These are phyloP conservation scores for Excoecaria agallocha DNA, from an alignment of 345 rosid genomes.

Conservation along the genomic window DNA sequence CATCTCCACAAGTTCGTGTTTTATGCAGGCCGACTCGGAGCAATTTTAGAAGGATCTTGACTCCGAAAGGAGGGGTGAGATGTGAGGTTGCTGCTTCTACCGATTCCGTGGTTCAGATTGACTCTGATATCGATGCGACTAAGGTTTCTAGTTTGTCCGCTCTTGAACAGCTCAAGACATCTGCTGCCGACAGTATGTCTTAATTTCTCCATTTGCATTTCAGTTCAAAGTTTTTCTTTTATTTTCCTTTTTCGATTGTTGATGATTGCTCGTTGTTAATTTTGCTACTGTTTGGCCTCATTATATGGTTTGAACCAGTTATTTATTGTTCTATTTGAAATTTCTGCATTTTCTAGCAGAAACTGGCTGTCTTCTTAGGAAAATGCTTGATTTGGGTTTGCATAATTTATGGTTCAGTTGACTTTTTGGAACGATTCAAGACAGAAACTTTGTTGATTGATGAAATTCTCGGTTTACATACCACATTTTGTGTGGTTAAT, in stretches of 20 bases:
- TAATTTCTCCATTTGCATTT: background rate
- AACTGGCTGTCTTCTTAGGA: background rate
- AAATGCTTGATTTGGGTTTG: background rate
- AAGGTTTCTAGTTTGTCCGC: constrained; percentile 35
- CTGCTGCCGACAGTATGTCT: constrained; percentile 29
- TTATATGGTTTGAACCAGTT: too few species aligned
- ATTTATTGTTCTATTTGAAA: too few species aligned
- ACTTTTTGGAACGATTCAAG: background rate
- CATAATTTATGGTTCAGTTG: background rate
- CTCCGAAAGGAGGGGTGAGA: constrained; percentile 20
- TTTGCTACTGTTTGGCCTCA: background rate
- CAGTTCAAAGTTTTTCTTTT: background rate
- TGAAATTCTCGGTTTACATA: background rate
- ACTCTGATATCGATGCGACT: constrained; percentile 6
- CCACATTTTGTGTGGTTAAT: background rate
- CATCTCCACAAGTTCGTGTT: constrained; percentile 3
- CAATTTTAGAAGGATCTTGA: background rate
- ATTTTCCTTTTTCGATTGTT: background rate
- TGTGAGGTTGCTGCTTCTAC: constrained; percentile 24
- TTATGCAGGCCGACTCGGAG: constrained; percentile 2
- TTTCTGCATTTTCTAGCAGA: too few species aligned
- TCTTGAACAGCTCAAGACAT: constrained; percentile 37
- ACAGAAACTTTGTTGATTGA: background rate
- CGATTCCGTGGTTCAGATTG: constrained; percentile 15
- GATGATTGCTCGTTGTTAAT: background rate